A percentile compares a stretch with the other conserved stretches of the same genome.
These are phyloP conservation scores for Neobulgaria alba DNA, from an alignment of 2,329 filamentous ascomycete species.

Conservation along the genomic window DNA sequence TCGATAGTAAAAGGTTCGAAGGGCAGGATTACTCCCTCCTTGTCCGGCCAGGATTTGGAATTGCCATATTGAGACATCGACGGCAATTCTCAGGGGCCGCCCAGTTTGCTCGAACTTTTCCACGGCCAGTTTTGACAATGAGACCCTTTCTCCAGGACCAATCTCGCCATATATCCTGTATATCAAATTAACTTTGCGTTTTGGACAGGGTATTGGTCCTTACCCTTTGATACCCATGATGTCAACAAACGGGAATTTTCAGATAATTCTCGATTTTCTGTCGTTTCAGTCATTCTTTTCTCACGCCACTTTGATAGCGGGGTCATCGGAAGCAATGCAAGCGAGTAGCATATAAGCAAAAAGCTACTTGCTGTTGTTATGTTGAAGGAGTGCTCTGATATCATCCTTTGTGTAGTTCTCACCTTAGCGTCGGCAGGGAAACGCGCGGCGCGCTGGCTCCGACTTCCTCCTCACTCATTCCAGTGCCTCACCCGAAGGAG, in stretches of 20 bases:
- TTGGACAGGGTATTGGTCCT: slow-evolving; percentile 1
- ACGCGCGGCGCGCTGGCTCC: no score
- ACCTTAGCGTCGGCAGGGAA: slow-evolving; percentile 2
- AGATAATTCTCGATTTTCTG: no score
- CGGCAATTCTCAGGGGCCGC: slow-evolving; percentile 73
- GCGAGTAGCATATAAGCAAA: no score
- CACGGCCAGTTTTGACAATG: slow-evolving; percentile 74
- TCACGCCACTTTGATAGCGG: no score
- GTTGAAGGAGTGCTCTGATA: no score
- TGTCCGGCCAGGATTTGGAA: slow-evolving; percentile 83
- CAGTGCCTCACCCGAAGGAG: no score
- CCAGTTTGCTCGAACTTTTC: slow-evolving; percentile 63
- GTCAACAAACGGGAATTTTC: slow-evolving; percentile 9
- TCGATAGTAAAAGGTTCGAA: slow-evolving; percentile 88
- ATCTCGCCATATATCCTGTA: slow-evolving; percentile 83
- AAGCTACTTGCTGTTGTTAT: no score
- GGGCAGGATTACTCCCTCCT: slow-evolving; percentile 81
- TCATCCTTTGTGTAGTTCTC: no score
- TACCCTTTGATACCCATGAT: slow-evolving; percentile 61
- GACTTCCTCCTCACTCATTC: no score
- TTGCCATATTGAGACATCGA: slow-evolving; percentile 96
- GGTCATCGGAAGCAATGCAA: no score
- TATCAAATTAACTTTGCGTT: no score
- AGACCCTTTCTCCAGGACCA: slow-evolving; percentile 67
- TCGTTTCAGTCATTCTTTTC: no score